A percentile compares a stretch with the other conserved stretches of the same genome.
Evolutionary conservation across 2,329 filamentous ascomycete genomes (phyloP).

Genomic region (Cryphonectria carpinicola): DNA sequence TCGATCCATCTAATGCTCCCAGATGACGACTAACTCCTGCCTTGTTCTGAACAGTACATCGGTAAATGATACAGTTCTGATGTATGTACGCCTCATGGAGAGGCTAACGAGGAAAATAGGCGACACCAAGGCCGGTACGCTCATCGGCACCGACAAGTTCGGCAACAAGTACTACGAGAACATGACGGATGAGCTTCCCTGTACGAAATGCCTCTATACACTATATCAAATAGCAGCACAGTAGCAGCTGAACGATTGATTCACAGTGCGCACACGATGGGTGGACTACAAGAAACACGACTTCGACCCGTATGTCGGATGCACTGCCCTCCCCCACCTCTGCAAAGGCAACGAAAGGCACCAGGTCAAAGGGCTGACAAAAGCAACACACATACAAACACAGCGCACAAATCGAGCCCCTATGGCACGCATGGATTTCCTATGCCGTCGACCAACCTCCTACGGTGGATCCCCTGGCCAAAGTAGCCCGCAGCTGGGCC

Average conservation of each 20-base stretch:
- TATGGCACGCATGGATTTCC: constrained; percentile 98
- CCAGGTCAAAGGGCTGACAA: neutral
- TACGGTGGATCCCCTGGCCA: constrained; percentile 72
- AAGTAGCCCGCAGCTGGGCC: constrained; percentile 76
- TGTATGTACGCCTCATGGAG: neutral
- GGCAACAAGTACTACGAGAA: constrained; percentile 99
- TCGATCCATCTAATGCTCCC: constrained; percentile 26
- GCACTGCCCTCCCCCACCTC: constrained; percentile 15
- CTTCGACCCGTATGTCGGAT: constrained; percentile 68
- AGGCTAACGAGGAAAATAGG: constrained; percentile 54
- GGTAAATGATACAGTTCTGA: constrained; percentile 43
- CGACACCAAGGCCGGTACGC: constrained; percentile 91
- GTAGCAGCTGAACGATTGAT: neutral
- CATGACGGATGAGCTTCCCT: constrained; percentile 86
- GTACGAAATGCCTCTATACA: constrained; percentile 54
- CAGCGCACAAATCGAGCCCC: constrained; percentile 84
- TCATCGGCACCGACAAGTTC: constrained; percentile 84
- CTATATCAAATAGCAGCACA: neutral
- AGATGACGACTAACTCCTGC: constrained; percentile 31
- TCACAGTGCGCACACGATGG: constrained; percentile 88
- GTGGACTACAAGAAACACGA: constrained; percentile 93
- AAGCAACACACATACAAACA: constrained; percentile 27
- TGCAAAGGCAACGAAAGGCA: neutral
- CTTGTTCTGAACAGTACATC: constrained; percentile 53
- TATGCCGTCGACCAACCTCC: constrained; percentile 91